Evolutionary conservation across 2,329 filamentous ascomycete species (phyloP).

Genomic region (Fonsecaea nubica): DNA sequence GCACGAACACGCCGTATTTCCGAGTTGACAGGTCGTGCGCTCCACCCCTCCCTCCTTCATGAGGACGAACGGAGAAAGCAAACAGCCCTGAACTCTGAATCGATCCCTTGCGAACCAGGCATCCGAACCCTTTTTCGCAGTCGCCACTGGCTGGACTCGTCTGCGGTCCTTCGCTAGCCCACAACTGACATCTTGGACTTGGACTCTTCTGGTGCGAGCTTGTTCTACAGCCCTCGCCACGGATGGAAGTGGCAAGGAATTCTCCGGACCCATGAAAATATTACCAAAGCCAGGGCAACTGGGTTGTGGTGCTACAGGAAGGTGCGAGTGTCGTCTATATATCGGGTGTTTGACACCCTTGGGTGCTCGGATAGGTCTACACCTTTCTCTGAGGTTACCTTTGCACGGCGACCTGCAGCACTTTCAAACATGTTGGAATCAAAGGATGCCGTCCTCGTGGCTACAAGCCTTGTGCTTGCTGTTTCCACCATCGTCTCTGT

Average conservation of each 20-base stretch:
- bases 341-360: conserved; percentile 19
- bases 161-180: conserved; percentile 16
- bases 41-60: conserved; percentile 2
- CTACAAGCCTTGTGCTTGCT: conserved; percentile 33
- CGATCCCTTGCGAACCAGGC: conserved; percentile 5
- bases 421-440: conserved; percentile 32
- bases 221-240: conserved; percentile 10
- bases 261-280: conserved; percentile 11
- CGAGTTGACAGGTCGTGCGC: conserved; percentile 21
- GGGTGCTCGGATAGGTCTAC: conserved; percentile 6
- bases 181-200: conserved; percentile 18
- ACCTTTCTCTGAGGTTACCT: conserved; percentile 22
- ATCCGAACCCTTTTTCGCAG: background rate
- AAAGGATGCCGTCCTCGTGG: conserved; percentile 29
- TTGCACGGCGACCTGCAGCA: conserved; percentile 25
- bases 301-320: conserved; percentile 6
- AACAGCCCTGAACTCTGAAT: conserved; percentile 1
- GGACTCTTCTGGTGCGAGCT: background rate
- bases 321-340: conserved; percentile 12
- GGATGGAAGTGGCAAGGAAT: conserved; percentile 13
- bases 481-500: conserved; percentile 33
- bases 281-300: background rate
- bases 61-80: background rate
- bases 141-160: conserved; percentile 3
- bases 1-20: conserved; percentile 9